phyloP scores from a whole-genome alignment of 371 early-diverging fungal species.

The Lichtheimia ornata region DNA sequence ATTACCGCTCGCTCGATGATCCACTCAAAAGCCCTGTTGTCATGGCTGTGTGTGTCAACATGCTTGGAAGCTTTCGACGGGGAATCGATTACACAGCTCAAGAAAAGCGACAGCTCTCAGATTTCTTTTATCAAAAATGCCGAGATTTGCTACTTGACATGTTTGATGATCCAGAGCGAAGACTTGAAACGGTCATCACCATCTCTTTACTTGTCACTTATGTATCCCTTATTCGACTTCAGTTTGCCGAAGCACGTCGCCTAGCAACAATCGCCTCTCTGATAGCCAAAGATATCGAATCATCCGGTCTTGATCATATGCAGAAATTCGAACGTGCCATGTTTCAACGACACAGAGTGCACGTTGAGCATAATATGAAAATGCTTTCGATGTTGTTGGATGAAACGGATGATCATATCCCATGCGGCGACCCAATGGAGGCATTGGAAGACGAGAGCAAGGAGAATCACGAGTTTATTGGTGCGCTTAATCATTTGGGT shows the following conservation, averaged over 20 bases:
- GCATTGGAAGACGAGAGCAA: conserved; percentile 1
- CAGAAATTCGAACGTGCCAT: not conserved
- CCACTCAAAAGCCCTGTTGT: conserved; percentile 14
- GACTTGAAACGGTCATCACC: conserved; percentile 16
- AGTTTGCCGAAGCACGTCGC: conserved; percentile 9
- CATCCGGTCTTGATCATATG: not conserved
- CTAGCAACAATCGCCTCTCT: conserved; percentile 4
- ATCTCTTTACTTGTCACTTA: not conserved
- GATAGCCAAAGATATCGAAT: not conserved
- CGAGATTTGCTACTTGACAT: conserved; percentile 12
- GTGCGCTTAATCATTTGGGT: not conserved
- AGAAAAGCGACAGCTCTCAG: conserved; percentile 17
- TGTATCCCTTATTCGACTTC: not conserved
- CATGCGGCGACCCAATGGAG: not conserved
- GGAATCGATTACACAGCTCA: conserved; percentile 3
- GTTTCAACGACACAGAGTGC: not conserved
- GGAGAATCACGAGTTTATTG: not conserved
- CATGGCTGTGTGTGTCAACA: conserved; percentile 14
- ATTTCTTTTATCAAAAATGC: conserved; percentile 16
- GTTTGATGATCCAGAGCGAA: conserved; percentile 23
- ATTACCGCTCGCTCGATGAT: conserved; percentile 8
- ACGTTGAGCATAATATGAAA: not conserved
- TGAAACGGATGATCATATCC: conserved; percentile 1
- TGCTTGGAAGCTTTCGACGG: not conserved
- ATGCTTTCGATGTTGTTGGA: conserved; percentile 3